Base-by-base conservation (phyloP, 2,329 filamentous ascomycete genomes). In the Curvularia sp. region DNA sequence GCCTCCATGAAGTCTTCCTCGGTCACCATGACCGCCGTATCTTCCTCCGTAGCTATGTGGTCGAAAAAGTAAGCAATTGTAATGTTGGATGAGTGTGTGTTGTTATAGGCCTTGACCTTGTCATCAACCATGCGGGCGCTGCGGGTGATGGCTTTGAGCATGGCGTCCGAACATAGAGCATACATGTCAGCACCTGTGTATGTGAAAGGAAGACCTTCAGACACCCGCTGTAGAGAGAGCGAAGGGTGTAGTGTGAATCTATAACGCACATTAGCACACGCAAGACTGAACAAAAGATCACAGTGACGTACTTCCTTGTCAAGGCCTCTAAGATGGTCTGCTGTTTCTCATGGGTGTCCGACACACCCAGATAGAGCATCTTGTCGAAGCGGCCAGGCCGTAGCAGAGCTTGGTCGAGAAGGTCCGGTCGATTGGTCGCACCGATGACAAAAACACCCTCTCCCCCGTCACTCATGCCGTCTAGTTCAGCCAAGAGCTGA, bases 151-250 rank as follows among this genome's bases (percentile, higher is more conserved):
- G 95, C 95, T 77, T 99, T 98, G 67, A 99, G 89, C 95, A 99
- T 99, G 50, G 95, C 93, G 77, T 99, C 95, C 42, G 93, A 97
- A 81, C 94, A 98, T 19, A 99, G 84, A 0, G 95, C 95, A 78
- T 99, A 99, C 73, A 99, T 89, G 79, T 99, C 95, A 62, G 95
- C 95, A 72, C 95, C 95, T 0, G 95, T 99, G 80, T 97, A 99
- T 2, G 94, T 98, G 75, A 97, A 95, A 0, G 95, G 95, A 3
- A 99, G 85, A 10, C 83, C 83, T 50, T 90, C 84, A 3, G 94
- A 90, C 46, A 99, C 87, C 7, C 86, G 80, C 25, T 84, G 77
- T 10, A 99, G 86, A 10, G 92, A 95, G 46, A 97, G 83, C 1
- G 87, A 83, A 0, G 92, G 91, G 63, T 92, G 84, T 51, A 98